phyloP scores from a whole-genome alignment of 371 early-diverging fungal species.

The Blakeslea trispora region DNA sequence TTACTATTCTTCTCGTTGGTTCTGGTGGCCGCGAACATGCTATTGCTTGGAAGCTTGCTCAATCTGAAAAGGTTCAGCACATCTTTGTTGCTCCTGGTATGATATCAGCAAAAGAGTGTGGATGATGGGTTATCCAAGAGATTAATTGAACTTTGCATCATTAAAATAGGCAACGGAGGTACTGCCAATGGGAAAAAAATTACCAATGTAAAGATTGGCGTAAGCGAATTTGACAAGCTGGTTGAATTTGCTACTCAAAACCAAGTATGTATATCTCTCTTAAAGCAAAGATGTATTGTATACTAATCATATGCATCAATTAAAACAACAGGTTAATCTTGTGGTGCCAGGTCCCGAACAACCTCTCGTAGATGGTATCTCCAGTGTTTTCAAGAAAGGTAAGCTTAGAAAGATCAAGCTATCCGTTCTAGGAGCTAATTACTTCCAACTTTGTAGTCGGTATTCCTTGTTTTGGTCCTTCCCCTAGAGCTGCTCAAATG shows the following conservation, averaged over 20 bases:
- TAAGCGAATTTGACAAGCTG: constrained; percentile 72
- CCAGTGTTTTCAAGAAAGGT: constrained; percentile 81
- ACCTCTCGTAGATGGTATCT: constrained; percentile 93
- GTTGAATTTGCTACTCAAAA: constrained; percentile 80
- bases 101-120: constrained; percentile 7
- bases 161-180: constrained; percentile 96
- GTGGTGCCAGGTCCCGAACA: constrained; percentile 97
- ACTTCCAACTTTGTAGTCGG: constrained; percentile 71
- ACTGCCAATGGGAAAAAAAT: constrained; percentile 78
- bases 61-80: constrained; percentile 72
- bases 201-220: constrained; percentile 76
- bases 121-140: too few species aligned
- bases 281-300: too few species aligned
- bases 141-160: too few species aligned
- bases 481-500: constrained; percentile 84
- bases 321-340: constrained; percentile 59
- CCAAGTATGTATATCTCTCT: too few species aligned
- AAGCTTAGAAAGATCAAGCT: constrained; percentile 19
- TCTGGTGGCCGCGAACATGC: constrained; percentile 97
- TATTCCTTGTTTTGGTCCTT: constrained; percentile 94
- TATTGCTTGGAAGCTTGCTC: constrained; percentile 88
- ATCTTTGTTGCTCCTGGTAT: constrained; percentile 93
- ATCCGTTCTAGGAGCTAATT: neutral
- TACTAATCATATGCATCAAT: neutral
- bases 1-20: constrained; percentile 87